Conservation (phyloP, 176 grass and related monocot species). For the Eremochloa ophiuroides region DNA sequence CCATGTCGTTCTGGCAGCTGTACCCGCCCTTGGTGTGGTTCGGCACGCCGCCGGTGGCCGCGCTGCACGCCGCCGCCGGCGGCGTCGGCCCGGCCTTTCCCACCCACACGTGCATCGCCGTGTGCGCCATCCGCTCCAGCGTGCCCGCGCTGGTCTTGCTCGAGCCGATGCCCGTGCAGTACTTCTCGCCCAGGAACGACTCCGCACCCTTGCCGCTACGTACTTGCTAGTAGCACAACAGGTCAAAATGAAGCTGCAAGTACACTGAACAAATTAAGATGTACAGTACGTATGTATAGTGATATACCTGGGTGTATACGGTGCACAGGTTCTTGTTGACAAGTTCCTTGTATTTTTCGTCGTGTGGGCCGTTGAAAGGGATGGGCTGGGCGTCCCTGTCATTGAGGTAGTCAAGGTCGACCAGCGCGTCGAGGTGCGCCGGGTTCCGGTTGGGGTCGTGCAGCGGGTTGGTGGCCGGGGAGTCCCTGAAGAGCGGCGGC, state of each 20-base stretch:
- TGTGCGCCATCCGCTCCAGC: background rate
- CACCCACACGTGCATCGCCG: background rate
- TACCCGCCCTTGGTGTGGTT: background rate
- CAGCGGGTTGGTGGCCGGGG: background rate
- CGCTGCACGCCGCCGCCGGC: too few species aligned
- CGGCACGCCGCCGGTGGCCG: background rate
- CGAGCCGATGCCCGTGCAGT: background rate
- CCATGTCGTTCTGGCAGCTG: slow-evolving; percentile 8
- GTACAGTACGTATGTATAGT: too few species aligned
- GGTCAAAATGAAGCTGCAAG: too few species aligned
- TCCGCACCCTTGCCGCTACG: background rate
- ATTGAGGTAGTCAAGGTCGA: slow-evolving; percentile 43
- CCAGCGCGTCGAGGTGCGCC: background rate
- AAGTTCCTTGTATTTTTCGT: background rate
- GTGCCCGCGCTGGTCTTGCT: background rate
- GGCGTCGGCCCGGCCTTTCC: background rate
- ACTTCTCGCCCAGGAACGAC: background rate
- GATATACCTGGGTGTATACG: background rate
- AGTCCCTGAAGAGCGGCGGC: slow-evolving; percentile 21
- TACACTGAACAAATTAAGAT: too few species aligned
- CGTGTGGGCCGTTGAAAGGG: background rate
- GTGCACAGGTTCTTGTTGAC: background rate
- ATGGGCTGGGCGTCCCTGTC: too few species aligned
- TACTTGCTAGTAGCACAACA: too few species aligned
- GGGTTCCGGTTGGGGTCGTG: slow-evolving; percentile 34